A percentile compares a stretch with the other conserved stretches of the same genome.
phyloP scores from a whole-genome alignment of 2,329 filamentous ascomycete species.

The Aureobasidium namibiae region DNA sequence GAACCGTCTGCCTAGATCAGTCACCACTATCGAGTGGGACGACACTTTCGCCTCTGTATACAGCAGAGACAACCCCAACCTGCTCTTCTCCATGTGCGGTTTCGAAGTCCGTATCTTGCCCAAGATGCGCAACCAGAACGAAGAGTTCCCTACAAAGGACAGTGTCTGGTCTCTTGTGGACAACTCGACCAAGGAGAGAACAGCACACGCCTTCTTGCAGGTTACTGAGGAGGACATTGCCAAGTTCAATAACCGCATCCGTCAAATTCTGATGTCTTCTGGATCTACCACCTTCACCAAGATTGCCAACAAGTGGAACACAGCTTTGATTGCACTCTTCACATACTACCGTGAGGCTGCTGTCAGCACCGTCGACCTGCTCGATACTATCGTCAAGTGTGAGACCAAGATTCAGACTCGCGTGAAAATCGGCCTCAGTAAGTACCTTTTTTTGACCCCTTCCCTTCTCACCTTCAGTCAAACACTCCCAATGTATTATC shows the following conservation, averaged over 20 bases:
- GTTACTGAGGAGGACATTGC: constrained; percentile 97
- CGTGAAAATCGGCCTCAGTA: constrained; percentile 93
- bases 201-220: constrained; percentile 92
- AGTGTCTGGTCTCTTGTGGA: constrained; percentile 97
- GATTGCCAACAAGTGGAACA: constrained; percentile 99
- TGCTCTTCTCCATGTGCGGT: constrained; percentile 95
- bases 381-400: constrained; percentile 98
- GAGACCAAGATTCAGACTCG: constrained; percentile 99
- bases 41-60: constrained; percentile 98
- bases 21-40: constrained; percentile 98
- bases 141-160: constrained; percentile 95
- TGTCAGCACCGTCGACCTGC: constrained; percentile 84
- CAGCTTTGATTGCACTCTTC: constrained; percentile 89
- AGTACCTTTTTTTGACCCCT: too few relatives aligned
- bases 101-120: constrained; percentile 96
- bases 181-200: constrained; percentile 93
- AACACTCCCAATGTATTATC: too few relatives aligned
- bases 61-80: constrained; percentile 92
- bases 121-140: constrained; percentile 88
- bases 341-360: constrained; percentile 98
- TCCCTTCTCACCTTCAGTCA: too few relatives aligned
- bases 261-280: constrained; percentile 98
- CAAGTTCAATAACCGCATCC: constrained; percentile 98
- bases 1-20: constrained; percentile 85
- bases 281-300: constrained; percentile 99